Evolutionary conservation across 805 yeast species (phyloP).

Genomic region (Kodamaea laetipori): DNA sequence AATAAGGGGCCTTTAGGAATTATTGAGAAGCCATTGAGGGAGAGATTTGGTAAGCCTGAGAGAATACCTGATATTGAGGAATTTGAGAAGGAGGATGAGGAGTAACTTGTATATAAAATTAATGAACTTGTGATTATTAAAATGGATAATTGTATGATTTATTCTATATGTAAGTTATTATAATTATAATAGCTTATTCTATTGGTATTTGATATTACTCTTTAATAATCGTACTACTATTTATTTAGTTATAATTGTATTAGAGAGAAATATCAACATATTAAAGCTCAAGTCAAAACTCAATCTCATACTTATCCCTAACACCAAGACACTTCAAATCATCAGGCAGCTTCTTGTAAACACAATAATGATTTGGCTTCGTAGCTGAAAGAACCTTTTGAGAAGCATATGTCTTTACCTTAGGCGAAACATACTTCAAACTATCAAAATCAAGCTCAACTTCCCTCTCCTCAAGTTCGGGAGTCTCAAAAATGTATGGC

Average conservation of each 20-base stretch:
- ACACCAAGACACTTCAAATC: slow-evolving; percentile 11
- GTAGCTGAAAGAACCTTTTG: slow-evolving; percentile 4
- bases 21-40: slow-evolving; percentile 40
- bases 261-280: neutral
- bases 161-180: too few relatives aligned
- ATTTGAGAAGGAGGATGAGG: slow-evolving; percentile 44
- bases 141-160: too few relatives aligned
- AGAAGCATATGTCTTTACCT: neutral
- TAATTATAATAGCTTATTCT: too few relatives aligned
- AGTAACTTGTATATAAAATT: slow-evolving; percentile 19
- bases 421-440: neutral
- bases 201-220: too few relatives aligned
- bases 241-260: too few relatives aligned
- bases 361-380: slow-evolving; percentile 14
- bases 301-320: neutral
- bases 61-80: slow-evolving; percentile 41
- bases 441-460: slow-evolving; percentile 6
- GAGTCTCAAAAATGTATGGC: slow-evolving; percentile 13
- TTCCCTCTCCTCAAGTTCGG: slow-evolving; percentile 7
- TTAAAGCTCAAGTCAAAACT: slow-evolving; percentile 9
- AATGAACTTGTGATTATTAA: too few relatives aligned
- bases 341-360: slow-evolving; percentile 2
- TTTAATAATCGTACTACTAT: too few relatives aligned
- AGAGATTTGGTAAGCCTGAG: slow-evolving; percentile 39
- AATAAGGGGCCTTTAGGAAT: slow-evolving; percentile 45